Percentiles rank a stretch among this genome's conserved stretches.
Conservation (phyloP, 2,329 filamentous ascomycete species). For the Apiospora phragmitis region DNA sequence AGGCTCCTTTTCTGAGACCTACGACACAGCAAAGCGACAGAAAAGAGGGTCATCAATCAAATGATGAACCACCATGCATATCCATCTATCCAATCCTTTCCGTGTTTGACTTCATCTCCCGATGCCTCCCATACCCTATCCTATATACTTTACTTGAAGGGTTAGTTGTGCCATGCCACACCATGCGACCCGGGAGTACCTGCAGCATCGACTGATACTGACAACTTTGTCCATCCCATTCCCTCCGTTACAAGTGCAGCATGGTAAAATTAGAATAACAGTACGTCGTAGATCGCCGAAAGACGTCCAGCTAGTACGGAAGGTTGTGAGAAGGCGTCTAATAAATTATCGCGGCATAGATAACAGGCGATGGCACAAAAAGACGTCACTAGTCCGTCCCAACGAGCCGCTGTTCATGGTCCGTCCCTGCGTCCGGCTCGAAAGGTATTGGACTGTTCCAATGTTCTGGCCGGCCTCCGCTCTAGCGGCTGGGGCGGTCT, state of each 20-base stretch:
- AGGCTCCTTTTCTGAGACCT: neutral
- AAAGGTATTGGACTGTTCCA: neutral
- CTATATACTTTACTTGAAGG: neutral
- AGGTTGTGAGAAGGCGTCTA: neutral
- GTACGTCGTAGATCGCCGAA: neutral
- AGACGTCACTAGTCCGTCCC: neutral
- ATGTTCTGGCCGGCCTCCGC: neutral
- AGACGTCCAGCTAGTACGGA: neutral
- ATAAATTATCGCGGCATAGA: neutral
- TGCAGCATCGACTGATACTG: neutral
- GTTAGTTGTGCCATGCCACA: neutral
- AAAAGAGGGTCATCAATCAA: neutral
- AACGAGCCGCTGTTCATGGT: neutral
- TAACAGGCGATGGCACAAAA: neutral
- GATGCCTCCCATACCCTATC: neutral
- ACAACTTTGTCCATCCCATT: neutral
- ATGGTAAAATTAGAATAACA: neutral
- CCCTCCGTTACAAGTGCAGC: neutral
- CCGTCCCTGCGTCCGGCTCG: neutral
- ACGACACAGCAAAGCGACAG: neutral
- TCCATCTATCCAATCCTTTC: neutral
- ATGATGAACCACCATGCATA: neutral
- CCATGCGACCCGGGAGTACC: neutral
- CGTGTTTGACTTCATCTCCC: neutral
- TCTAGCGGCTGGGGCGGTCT: neutral